A percentile compares a stretch with the other conserved stretches of the same genome.
Evolutionary conservation across 495 filamentous ascomycete species (phyloP).

Genomic region (Cenococcum geophilum): DNA sequence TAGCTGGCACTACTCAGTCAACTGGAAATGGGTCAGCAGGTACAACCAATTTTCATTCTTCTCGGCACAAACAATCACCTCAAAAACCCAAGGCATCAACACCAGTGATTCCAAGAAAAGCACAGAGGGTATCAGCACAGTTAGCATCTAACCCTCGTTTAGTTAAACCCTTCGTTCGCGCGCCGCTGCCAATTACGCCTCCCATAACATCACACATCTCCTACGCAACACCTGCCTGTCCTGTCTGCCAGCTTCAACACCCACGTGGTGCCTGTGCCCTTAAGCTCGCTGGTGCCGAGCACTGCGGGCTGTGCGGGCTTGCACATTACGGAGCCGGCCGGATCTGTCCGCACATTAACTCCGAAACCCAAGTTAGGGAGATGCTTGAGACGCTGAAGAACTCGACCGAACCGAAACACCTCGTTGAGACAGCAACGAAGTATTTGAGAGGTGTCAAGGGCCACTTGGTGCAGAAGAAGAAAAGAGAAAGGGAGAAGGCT

Average conservation of each 20-base stretch:
- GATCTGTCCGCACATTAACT: constrained; percentile 56
- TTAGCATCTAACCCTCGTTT: not conserved
- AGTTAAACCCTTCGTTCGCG: constrained; percentile 27
- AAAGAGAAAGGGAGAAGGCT: constrained; percentile 31
- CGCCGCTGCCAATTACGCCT: constrained; percentile 7
- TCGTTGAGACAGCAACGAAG: constrained; percentile 48
- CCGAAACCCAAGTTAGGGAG: constrained; percentile 48
- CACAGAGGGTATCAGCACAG: not conserved
- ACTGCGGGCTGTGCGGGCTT: constrained; percentile 61
- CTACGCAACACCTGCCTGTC: constrained; percentile 38
- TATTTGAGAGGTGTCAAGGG: constrained; percentile 54
- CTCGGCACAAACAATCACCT: not conserved
- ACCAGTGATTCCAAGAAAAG: not conserved
- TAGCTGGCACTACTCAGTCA: not conserved
- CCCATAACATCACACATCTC: not conserved
- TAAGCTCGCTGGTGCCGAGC: constrained; percentile 54
- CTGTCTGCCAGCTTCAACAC: constrained; percentile 51
- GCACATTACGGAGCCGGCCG: constrained; percentile 55
- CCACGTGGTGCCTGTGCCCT: constrained; percentile 54
- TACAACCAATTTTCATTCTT: constrained; percentile 6
- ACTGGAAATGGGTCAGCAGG: constrained; percentile 13
- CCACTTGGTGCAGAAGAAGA: constrained; percentile 45
- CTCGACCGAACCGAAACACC: constrained; percentile 49
- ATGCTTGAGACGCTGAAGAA: constrained; percentile 57
- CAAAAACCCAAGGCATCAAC: not conserved